Base-by-base conservation (phyloP, 495 filamentous ascomycete species). In the Aspergillus ellipticus region DNA sequence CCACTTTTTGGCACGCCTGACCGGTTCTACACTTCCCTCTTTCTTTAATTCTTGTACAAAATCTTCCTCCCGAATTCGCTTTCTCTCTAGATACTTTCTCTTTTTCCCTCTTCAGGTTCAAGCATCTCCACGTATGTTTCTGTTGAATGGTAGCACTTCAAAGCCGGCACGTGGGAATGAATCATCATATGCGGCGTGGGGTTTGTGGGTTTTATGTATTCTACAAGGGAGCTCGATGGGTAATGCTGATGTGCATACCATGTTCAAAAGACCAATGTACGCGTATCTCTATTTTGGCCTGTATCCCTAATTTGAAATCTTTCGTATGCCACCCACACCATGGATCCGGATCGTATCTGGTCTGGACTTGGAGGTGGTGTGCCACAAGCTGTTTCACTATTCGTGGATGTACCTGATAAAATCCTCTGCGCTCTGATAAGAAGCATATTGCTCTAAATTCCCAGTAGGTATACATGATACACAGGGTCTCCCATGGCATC, bases 31-130 rank as follows among this genome's bases (percentile, higher is more conserved):
- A 17, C 7, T 29, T 16, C 35, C 20, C 39, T 51, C 48, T 39
- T 58, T 41, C 3, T 16, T 17, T 10, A 42, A 39, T 55, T 56
- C 59, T 67, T 74, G 70, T 76, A 76, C 66, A 73, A 74, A 74
- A 74, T 67, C 70, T 54, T 67, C 62, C 58, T 47, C 54, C 31
- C 64, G 31, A 57, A 62, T 56, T 50, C 57, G 50, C 43, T 37
- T 56, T 62, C 45, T 42, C 54, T 54, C 56, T 41, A 57, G 31
- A 53, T 51, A 54, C 55, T 64, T 33, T 56, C 45, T 58, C 49
- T 64, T 51, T 42, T 51, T 45, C 55, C 46, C 37, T 46, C 45
- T 59, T 39, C 37, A 45, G 16, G 17, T 51, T 50, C 37, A 54
- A 54, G 31, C 39, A 59, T 61, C 49, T 55, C 49, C 58, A 53